phyloP scores from a whole-genome alignment of 73 alveolate species.

The Symbiodinium pilosum region DNA sequence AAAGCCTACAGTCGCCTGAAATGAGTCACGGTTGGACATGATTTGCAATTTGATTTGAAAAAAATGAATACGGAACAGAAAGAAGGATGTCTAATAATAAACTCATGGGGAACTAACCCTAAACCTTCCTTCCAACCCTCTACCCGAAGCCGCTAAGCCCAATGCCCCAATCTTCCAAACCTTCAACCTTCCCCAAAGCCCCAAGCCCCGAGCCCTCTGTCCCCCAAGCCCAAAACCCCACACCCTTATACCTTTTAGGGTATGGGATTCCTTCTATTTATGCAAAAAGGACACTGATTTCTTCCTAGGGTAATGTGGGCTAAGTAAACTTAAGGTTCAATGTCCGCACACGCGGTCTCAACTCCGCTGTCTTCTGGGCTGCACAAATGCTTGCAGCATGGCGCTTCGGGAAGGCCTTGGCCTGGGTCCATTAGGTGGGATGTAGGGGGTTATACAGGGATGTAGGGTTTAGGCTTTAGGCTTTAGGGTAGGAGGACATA shows the following conservation, averaged over 20 bases:
- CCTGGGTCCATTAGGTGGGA: background rate
- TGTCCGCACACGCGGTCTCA: constrained; percentile 92
- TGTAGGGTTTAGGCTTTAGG: background rate
- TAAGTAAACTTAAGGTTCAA: constrained; percentile 62
- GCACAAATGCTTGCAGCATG: constrained; percentile 72
- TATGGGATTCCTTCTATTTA: background rate
- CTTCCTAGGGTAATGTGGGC: too few relatives aligned
- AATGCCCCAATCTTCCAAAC: background rate
- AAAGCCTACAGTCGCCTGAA: too few relatives aligned
- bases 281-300: background rate
- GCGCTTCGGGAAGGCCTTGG: constrained; percentile 11
- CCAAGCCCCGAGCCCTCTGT: background rate
- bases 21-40: too few relatives aligned
- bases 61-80: too few relatives aligned
- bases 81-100: too few relatives aligned
- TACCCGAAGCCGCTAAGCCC: background rate
- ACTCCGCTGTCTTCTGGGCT: constrained; percentile 89
- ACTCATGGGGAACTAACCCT: too few relatives aligned
- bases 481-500: background rate
- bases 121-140: too few relatives aligned
- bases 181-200: background rate
- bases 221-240: background rate
- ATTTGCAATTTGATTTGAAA: too few relatives aligned
- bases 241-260: background rate
- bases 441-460: too few relatives aligned